Evolutionary conservation across 352 stramenopile genomes (phyloP).

Genomic region (Pythium aquatile): DNA sequence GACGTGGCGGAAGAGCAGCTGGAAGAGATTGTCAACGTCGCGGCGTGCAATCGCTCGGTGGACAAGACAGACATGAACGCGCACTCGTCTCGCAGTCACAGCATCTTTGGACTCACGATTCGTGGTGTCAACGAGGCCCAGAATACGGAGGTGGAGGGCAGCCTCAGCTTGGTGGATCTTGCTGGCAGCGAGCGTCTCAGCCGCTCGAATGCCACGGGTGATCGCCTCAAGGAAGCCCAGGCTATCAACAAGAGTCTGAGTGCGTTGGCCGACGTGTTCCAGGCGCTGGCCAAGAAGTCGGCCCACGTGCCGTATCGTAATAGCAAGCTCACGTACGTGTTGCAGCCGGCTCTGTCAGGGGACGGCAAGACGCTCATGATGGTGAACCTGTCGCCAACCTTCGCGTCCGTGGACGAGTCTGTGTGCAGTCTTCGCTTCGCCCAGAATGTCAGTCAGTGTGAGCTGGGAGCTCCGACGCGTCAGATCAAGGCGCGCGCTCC

Average conservation of each 20-base stretch:
- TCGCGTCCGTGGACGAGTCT: constrained; percentile 94
- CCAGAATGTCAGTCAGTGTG: constrained; percentile 95
- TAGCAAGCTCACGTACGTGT: constrained; percentile 98
- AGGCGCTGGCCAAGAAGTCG: constrained; percentile 95
- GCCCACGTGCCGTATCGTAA: constrained; percentile 98
- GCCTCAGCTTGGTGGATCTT: constrained; percentile 91
- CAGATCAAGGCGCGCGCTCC: constrained; percentile 73
- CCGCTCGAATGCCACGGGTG: constrained; percentile 88
- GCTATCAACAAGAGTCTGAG: constrained; percentile 99
- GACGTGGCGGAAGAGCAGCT: constrained; percentile 81
- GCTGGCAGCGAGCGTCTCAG: constrained; percentile 97
- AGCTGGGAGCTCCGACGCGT: constrained; percentile 93
- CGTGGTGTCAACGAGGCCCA: constrained; percentile 83
- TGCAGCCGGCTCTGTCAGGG: constrained; percentile 97
- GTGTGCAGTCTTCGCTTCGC: constrained; percentile 99
- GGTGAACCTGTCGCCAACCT: constrained; percentile 98
- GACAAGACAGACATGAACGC: constrained; percentile 98
- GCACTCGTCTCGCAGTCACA: constrained; percentile 97
- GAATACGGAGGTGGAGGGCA: constrained; percentile 90
- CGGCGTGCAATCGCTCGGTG: constrained; percentile 95
- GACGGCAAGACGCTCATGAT: constrained; percentile 99
- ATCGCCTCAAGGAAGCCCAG: constrained; percentile 96
- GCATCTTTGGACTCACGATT: constrained; percentile 97
- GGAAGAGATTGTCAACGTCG: constrained; percentile 86
- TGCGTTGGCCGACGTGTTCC: constrained; percentile 98